phyloP scores from a whole-genome alignment of 2,329 filamentous ascomycete genomes.

The Diplodia corticola region DNA sequence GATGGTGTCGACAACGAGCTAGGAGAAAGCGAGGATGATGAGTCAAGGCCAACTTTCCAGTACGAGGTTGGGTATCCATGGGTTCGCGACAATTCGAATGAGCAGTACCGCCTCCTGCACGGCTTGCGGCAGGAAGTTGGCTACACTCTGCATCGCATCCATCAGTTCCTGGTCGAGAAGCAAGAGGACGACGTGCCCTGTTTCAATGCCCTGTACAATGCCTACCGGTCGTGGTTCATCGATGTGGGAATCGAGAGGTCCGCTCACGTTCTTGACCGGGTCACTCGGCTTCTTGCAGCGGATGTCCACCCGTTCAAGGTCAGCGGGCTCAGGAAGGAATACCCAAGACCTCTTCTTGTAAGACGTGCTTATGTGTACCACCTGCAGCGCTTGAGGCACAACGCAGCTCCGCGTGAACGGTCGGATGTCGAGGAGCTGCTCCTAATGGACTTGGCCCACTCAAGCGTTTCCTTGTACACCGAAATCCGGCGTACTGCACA shows the following conservation, averaged over 20 bases:
- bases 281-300: conserved; percentile 78
- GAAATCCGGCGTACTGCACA: conserved; percentile 95
- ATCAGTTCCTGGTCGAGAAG: conserved; percentile 76
- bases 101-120: conserved; percentile 75
- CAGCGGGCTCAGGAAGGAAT: conserved; percentile 86
- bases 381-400: conserved; percentile 89
- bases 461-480: conserved; percentile 86
- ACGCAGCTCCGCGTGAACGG: conserved; percentile 81
- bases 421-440: conserved; percentile 86
- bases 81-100: conserved; percentile 53
- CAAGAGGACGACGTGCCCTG: conserved; percentile 96
- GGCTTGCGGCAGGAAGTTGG: conserved; percentile 78
- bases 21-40: conserved; percentile 73
- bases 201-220: conserved; percentile 88
- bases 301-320: conserved; percentile 94
- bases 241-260: conserved; percentile 96
- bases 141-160: conserved; percentile 76
- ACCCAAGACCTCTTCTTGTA: conserved; percentile 87
- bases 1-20: conserved; percentile 52
- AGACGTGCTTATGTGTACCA: conserved; percentile 94
- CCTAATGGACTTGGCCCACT: conserved; percentile 83
- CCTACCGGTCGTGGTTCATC: conserved; percentile 94
- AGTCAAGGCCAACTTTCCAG: conserved; percentile 80
- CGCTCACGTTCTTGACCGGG: conserved; percentile 86
- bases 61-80: conserved; percentile 89